These are phyloP conservation scores for Psidium guajava DNA, from an alignment of 345 rosid genomes.

Conservation along the genomic window DNA sequence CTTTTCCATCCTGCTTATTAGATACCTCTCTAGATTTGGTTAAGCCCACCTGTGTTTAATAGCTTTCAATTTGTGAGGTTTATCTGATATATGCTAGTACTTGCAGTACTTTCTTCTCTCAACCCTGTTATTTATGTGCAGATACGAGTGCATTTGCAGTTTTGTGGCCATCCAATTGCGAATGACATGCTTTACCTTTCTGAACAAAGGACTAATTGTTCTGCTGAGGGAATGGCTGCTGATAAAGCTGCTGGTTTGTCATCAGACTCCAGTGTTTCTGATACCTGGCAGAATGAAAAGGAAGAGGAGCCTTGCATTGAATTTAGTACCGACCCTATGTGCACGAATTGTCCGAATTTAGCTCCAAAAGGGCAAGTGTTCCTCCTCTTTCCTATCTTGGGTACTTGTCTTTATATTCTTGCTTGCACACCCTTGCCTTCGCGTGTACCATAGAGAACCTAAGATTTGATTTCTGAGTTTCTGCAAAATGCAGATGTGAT, in stretches of 20 bases:
- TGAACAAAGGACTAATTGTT: constrained; percentile 21
- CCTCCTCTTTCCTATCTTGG: neutral
- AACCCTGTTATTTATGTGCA: constrained; percentile 8
- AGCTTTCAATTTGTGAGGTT: neutral
- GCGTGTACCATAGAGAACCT: neutral
- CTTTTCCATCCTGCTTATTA: neutral
- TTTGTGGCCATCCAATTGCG: constrained; percentile 80
- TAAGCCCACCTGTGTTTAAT: neutral
- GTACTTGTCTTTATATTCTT: neutral
- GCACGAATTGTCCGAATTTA: constrained; percentile 68
- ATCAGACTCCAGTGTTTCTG: constrained; percentile 6
- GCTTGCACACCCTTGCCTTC: neutral
- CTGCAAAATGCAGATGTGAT: constrained; percentile 30
- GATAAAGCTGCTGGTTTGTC: constrained; percentile 39
- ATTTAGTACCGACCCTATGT: constrained; percentile 72
- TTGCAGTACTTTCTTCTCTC: neutral
- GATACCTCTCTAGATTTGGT: neutral
- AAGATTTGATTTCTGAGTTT: neutral
- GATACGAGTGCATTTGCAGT: constrained; percentile 91
- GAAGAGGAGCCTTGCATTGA: constrained; percentile 31
- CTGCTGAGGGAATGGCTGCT: constrained; percentile 30
- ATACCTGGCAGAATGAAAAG: constrained; percentile 4
- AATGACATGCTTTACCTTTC: constrained; percentile 77
- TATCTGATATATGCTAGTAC: neutral
- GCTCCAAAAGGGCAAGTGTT: constrained; percentile 63